Evolutionary conservation across 805 yeast genomes (phyloP), one percentile per base, ranked within the genome.

Genomic region (Saccharomycopsis vini): DNA sequence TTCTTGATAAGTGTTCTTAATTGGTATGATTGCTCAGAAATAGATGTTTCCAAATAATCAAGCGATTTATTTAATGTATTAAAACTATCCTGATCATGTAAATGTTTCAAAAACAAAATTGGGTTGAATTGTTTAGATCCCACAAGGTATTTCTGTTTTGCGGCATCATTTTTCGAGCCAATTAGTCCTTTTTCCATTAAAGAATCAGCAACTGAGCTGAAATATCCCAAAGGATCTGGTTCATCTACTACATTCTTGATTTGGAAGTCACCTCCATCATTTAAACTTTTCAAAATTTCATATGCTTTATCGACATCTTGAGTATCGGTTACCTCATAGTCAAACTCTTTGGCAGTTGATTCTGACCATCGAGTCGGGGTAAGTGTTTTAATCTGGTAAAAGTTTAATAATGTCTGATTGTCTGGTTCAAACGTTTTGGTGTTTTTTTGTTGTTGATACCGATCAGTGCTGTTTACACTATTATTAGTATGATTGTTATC

Each of bases 71-170:
- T 60, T 35, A 81, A 58, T 29, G 77, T 71, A 13, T 67, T 68
- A 49, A 72, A 71, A 3, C 79, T 65, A 45, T 78, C 79, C 19
- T 69, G 69, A 7, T 66, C 62, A 53, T 81, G 86, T 10, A 79
- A 64, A 26, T 71, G 68, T 43, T 71, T 69, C 50, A 81, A 57
- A 54, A 75, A 81, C 26, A 64, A 61, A 40, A 72, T 69, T 1
- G 82, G 74, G 51, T 77, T 72, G 60, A 81, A 81, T 22, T 69
- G 61, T 43, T 78, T 75, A 15, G 78, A 73, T 38, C 75, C 75
- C 40, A 77, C 69, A 47, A 78, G 60, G 58, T 68, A 72, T 51
- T 72, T 63, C 38, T 52, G 50, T 37, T 54, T 58, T 37, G 54
- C 51, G 29, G 72, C 56, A 42, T 72, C 64, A 21, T 63, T 60